Base-by-base conservation (phyloP, 1,284 basidiomycete species). In the Farysia itapuensis region DNA sequence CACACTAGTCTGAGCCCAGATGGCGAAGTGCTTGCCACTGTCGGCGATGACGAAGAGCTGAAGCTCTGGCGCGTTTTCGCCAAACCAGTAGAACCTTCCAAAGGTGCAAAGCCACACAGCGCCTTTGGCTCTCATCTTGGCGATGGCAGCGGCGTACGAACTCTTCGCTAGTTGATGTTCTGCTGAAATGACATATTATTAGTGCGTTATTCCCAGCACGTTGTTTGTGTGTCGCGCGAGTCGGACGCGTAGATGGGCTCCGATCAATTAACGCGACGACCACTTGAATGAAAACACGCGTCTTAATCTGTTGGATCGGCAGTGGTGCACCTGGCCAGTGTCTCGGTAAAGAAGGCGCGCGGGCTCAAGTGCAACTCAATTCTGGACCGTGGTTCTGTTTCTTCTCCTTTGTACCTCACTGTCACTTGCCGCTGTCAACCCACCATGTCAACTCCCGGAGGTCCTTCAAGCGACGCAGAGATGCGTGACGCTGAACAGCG, bases 11-110 rank as follows among this genome's bases (percentile, higher is more conserved):
- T 75, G 20, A 65, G 60, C 29, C 74, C 74, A 2, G 72, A 76
- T 37, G 74, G 72, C 11, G 70, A 76, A 44, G 63, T 64, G 26
- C 52, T 76, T 22, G 74, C 74, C 11, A 72, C 69, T 9, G 70
- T 71, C 24, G 70, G 72, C 33, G 65, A 61, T 38, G 70, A 76
- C 44, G 74, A 76, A 42, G 73, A 67, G 45, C 49, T 76, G 22
- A 73, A 73, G 60, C 64, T 76, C n/a, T 76, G 74, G 74, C 58
- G 59, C 31, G 43, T 76, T 31, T 76, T 76, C 46, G 74, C 74
- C 46, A 63, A 70, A 50, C 52, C 57, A 14, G 39, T 31, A 7
- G 67, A 70, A 38, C 25, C 46, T 21, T 23, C 30, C 35, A 70
- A 70, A 44, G 60, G 39, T 18, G 39, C 35, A 12, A 61, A 61